Percentiles rank a stretch among this genome's conserved stretches.
phyloP scores from a whole-genome alignment of 2,329 filamentous ascomycete species.

The Ploettnerulaceae sp. region DNA sequence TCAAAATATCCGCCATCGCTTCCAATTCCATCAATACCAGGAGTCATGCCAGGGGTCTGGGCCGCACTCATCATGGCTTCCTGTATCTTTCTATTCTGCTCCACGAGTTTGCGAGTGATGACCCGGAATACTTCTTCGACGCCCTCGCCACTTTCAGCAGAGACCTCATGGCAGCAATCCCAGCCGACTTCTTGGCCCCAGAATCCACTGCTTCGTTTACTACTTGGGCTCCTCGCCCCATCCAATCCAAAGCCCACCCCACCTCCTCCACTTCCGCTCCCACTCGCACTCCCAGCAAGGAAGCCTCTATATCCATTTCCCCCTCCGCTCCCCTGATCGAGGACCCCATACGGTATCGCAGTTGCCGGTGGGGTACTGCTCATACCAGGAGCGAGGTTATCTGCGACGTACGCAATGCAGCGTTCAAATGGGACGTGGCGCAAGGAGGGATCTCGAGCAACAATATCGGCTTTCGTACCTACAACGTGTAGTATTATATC shows the following conservation, averaged over 20 bases:
- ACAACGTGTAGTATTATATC: conserved; percentile 87
- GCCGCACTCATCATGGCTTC: conserved; percentile 43
- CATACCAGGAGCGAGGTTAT: conserved; percentile 73
- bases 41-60: conserved; percentile 39
- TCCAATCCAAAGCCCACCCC: conserved; percentile 30
- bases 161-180: conserved; percentile 97
- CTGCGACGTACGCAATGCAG: conserved; percentile 92
- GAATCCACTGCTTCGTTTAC: conserved; percentile 67
- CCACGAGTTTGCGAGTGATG: conserved; percentile 76
- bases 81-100: conserved; percentile 59
- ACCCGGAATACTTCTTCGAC: conserved; percentile 96
- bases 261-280: conserved; percentile 8
- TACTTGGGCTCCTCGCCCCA: conserved; percentile 56
- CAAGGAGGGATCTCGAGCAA: conserved; percentile 71
- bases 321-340: conserved; percentile 8
- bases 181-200: conserved; percentile 93
- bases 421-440: conserved; percentile 90
- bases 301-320: conserved; percentile 11
- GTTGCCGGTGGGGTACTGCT: conserved; percentile 64
- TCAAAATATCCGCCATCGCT: conserved; percentile 41
- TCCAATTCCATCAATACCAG: conserved; percentile 32
- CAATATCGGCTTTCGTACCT: conserved; percentile 88
- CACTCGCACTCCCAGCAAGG: conserved; percentile 1
- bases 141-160: conserved; percentile 87
- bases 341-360: conserved; percentile 39